Conservation (phyloP, 345 rosid species). For the Moricandia arvensis region DNA sequence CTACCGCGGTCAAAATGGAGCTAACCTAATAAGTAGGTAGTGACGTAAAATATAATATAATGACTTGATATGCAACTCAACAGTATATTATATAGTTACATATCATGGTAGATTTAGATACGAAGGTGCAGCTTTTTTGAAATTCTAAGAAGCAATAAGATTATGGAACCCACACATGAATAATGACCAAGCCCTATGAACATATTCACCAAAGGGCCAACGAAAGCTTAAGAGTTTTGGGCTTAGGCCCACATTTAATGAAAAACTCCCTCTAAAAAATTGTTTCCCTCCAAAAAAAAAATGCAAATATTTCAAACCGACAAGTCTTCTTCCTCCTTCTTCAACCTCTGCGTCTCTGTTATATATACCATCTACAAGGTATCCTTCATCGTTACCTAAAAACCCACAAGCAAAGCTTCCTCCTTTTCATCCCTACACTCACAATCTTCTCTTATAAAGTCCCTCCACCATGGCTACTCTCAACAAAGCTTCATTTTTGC, state of each 20-base stretch:
- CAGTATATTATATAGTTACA: neutral
- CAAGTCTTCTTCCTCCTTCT: constrained; percentile 33
- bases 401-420: neutral
- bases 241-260: constrained; percentile 21
- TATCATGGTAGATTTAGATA: neutral
- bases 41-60: no score
- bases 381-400: neutral
- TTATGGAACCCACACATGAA: no score
- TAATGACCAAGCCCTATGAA: neutral
- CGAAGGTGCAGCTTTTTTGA: neutral
- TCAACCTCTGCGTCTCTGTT: constrained; percentile 23
- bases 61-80: neutral
- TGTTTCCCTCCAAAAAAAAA: constrained; percentile 33
- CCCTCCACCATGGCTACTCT: constrained; percentile 41
- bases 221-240: neutral
- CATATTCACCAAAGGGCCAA: neutral
- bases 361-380: neutral
- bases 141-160: neutral
- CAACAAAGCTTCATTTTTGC: no score
- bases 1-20: no score
- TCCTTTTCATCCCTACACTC: neutral
- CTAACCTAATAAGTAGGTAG: no score
- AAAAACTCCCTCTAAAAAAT: neutral
- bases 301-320: constrained; percentile 17
- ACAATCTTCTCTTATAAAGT: neutral